Evolutionary conservation across 1,284 basidiomycete genomes (phyloP), one percentile per base, ranked within the genome.

Genomic region (Ceratobasidium sp.): DNA sequence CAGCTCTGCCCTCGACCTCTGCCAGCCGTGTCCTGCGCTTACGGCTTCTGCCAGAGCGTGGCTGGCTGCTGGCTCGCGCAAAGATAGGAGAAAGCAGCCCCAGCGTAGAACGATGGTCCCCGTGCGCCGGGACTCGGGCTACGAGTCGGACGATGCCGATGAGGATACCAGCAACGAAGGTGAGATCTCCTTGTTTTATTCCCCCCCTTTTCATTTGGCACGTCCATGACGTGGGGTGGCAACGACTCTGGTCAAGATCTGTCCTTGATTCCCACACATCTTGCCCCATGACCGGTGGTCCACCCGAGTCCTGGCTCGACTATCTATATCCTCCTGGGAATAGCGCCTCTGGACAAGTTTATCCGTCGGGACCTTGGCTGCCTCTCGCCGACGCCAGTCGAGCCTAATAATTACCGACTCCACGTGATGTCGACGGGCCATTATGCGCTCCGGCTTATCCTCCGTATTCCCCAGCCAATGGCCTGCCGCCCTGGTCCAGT

Each of bases 71-170:
- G 53, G 53, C n/a, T 54, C 53, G 53, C 53, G 53, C 24, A 54
- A 58, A 37, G 48, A 37, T 34, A 24, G 51, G 51, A 54, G 65
- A 58, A 69, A 69, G 65, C 65, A 37, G 27, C 37, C 64, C 16
- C 64, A 53, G 16, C 48, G 48, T 3, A 37, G 65, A 22, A 51
- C 65, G 3, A 58, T 19, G 22, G 53, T 37, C 1, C 19, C n/a
- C 22, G 37, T 58, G 13, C 46, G 65, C 31, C 65, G 65, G 7
- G 65, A 69, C 51, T 69, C 65, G 37, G 65, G 65, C 7, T 69
- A 69, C 39, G 65, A 58, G 31, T 69, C 65, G 37, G 65, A 56
- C 29, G 65, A 69, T 31, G 65, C 65, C 31, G 64, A 66, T 43
- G 53, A 37, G 4, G 65, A 69, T 41, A 43, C 65, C 8, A 69